Base-by-base conservation (phyloP, 345 rosid genomes). In the Eucalyptus dawsonii region DNA sequence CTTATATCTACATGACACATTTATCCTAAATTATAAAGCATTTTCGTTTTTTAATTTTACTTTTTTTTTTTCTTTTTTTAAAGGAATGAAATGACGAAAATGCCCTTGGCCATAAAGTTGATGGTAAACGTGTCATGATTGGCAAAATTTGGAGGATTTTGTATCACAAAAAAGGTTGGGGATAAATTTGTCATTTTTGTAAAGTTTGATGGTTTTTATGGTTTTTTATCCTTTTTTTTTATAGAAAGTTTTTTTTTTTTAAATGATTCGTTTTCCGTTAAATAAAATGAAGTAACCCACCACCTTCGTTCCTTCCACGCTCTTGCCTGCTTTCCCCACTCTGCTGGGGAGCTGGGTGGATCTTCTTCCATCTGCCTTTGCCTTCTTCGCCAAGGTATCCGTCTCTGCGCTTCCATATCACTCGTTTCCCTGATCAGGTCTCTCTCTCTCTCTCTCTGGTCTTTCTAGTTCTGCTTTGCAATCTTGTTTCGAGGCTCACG, bases 1-100 rank as follows among this genome's bases (percentile, higher is more conserved):
- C 0, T 53, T 53, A 53, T 19, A 53, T 0, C 0, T 53, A 1
- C 4, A 21, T 21, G 2, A 8, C 2, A 53, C 0, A 53, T 53
- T 53, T 53, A 53, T 0, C 1, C 0, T 2, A 53, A 53, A 53
- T 21, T 53, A 21, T 21, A 53, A 21, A 53, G 11, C 5, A 53
- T 53, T 21, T 53, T 19, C 5, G 5, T 21, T 2, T 53, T 53
- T 19, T 53, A 19, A 1, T 21, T 53, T 53, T 53, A 7, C 2
- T 14, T 50, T 53, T 51, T 16, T 15, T 1, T 50, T 53, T 51
- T 53, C 19, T 0, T 0, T 19, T 7, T 53, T 19, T 19, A 1
- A 53, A 53, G 24, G 8, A 53, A 53, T 8, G 19, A 53, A 45
- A 45, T 3, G 24, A 53, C 0, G 0, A 53, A 53, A 53, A 53